Base-by-base conservation (phyloP, 2,329 filamentous ascomycete species). In the Dactylellina cionopaga region DNA sequence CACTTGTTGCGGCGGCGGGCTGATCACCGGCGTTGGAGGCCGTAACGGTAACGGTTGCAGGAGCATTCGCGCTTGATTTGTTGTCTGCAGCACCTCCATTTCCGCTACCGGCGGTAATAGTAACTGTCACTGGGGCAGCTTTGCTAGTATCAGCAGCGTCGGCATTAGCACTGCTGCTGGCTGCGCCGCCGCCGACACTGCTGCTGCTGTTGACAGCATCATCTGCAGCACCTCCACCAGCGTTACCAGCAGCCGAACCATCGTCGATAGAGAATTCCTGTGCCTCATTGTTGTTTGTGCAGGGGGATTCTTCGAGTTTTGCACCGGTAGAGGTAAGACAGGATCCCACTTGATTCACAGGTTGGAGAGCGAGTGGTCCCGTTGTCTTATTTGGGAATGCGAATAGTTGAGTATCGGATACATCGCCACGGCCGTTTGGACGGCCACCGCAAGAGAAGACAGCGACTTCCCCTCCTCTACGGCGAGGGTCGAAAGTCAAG, bases 371-470 rank as follows among this genome's bases (percentile, higher is more conserved):
- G 10, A 84, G 77, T 0, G 84, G 80, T 0, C 81, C 82, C 11
- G 79, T 76, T 6, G 77, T 77, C 1, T 29, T 35, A 55, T 81
- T 82, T 27, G 81, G 79, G 62, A 85, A 84, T 7, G 79, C 77
- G 70, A 86, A 86, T 2, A 85, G 79, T 76, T 87, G 85, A 0
- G 84, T 86, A 51, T 81, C 78, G 3, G 84, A 83, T 1, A 85
- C 83, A 1, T 77, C 74, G 6, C 85, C 85, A 11, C 79, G 79
- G 44, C 85, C 85, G 70, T 85, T 85, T 13, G 85, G 85, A 31
- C 85, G 81, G 10, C 85, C 85, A 52, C 85, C 85, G 74, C 86
- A 88, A 9, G 85, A 86, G 75, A 87, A 88, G 17, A 88, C 80
- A 24, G 84, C 74, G 5, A 86, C 84, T 74, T 85, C 84, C 75